Evolutionary conservation across 1,284 basidiomycete species (phyloP).

Genomic region (Tilletiopsis washingtonensis): DNA sequence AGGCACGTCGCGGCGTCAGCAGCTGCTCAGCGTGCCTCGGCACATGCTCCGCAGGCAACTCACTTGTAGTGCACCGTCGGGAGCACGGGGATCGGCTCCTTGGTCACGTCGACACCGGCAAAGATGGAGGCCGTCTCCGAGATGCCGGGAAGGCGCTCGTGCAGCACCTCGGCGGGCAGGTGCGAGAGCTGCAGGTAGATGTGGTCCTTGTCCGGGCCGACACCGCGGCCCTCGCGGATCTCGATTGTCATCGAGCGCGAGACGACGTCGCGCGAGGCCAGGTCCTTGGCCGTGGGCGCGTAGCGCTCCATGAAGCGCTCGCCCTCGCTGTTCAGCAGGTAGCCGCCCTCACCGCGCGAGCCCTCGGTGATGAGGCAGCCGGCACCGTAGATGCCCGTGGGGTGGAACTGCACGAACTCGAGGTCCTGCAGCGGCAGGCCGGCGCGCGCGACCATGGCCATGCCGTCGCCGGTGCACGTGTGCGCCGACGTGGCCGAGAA

Average conservation of each 20-base stretch:
- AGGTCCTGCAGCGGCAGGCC: conserved; percentile 94
- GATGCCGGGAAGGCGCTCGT: conserved; percentile 96
- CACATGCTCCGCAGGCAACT: neutral
- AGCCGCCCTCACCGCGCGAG: conserved; percentile 98
- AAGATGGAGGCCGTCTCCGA: conserved; percentile 99
- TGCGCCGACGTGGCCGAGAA: conserved; percentile 99
- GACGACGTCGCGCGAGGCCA: conserved; percentile 98
- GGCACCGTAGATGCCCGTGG: conserved; percentile 98
- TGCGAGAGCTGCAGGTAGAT: conserved; percentile 95
- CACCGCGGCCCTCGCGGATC: conserved; percentile 97
- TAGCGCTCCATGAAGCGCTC: conserved; percentile 99
- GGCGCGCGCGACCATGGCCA: conserved; percentile 95
- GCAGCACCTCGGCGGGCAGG: conserved; percentile 87
- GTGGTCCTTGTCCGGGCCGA: conserved; percentile 98
- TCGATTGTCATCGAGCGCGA: conserved; percentile 99
- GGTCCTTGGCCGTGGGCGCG: conserved; percentile 97
- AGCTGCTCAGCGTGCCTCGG: neutral
- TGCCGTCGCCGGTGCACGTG: conserved; percentile 97
- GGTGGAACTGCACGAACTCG: conserved; percentile 99
- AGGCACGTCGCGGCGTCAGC: neutral
- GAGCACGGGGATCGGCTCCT: conserved; percentile 72
- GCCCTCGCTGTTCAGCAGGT: conserved; percentile 95
- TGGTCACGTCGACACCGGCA: conserved; percentile 97
- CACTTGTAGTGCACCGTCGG: conserved; percentile 47
- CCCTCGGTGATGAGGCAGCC: conserved; percentile 99